Conservation (phyloP, 1,139 yeast species). For the Barnettozyma hawaiiensis region DNA sequence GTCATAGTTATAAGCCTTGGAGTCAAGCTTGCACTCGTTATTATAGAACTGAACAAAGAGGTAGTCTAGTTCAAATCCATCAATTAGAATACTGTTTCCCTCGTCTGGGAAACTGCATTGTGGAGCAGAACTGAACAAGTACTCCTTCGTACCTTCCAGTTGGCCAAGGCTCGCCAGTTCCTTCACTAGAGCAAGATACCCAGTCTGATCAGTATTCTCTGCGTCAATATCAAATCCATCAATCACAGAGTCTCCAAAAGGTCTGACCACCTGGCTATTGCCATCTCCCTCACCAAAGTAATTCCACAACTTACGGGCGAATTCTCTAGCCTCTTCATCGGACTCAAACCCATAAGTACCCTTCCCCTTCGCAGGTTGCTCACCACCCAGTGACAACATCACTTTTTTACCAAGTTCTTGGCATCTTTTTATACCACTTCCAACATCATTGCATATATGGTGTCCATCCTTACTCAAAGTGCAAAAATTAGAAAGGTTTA, state of each 20-base stretch:
- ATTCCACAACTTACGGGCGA: conserved; percentile 68
- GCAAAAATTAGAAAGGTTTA: conserved; percentile 21
- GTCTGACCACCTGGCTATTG: too few species aligned
- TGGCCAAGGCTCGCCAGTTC: conserved; percentile 24
- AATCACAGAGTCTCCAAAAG: conserved; percentile 54
- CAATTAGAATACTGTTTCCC: conserved; percentile 53
- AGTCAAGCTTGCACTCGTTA: conserved; percentile 53
- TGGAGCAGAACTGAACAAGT: conserved; percentile 71
- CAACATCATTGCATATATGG: conserved; percentile 33
- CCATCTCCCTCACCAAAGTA: conserved; percentile 67
- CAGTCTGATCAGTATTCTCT: conserved; percentile 44
- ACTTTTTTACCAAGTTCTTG: conserved; percentile 64
- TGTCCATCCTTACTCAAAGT: conserved; percentile 8
- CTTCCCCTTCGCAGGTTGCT: conserved; percentile 29
- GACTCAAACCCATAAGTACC: conserved; percentile 50
- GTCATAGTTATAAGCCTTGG: conserved; percentile 56
- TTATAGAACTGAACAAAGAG: conserved; percentile 83
- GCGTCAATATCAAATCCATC: conserved; percentile 65
- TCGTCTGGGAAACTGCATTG: conserved; percentile 82
- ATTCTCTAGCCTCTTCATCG: conserved; percentile 50
- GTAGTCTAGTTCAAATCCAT: conserved; percentile 55
- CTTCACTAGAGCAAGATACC: conserved; percentile 48
- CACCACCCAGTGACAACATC: conserved; percentile 74
- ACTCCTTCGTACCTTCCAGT: conserved; percentile 31
- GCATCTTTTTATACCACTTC: conserved; percentile 59